Percentiles rank a stretch among this genome's conserved stretches.
Conservation (phyloP, 2,329 filamentous ascomycete genomes). For the Lasiodiplodia theobromae region DNA sequence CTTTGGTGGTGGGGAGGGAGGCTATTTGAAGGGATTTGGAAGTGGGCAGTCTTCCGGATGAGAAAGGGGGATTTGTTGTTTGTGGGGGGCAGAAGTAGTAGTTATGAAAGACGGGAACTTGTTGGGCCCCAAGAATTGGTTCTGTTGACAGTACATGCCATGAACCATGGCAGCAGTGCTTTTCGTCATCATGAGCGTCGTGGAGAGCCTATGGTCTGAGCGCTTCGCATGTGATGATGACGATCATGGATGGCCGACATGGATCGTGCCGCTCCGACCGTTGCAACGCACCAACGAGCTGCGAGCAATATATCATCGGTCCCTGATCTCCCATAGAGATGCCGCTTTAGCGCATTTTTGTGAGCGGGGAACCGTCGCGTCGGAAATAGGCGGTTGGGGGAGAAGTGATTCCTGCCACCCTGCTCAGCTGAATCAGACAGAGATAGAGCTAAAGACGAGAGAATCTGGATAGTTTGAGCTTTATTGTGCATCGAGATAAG, state of each 20-base stretch:
- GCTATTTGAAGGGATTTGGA: not conserved
- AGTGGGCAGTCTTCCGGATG: not conserved
- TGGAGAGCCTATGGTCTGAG: slow-evolving; percentile 4
- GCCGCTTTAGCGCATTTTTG: not conserved
- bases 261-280: slow-evolving; percentile 20
- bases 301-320: slow-evolving; percentile 18
- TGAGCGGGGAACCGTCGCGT: not conserved
- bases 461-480: too few species aligned
- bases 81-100: not conserved
- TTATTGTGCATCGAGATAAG: not conserved
- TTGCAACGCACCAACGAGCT: slow-evolving; percentile 11
- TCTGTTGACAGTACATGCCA: slow-evolving; percentile 1
- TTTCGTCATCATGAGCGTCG: slow-evolving; percentile 16
- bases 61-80: too few species aligned
- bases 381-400: not conserved
- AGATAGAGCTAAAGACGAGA: too few species aligned
- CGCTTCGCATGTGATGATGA: slow-evolving; percentile 7
- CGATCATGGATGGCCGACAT: slow-evolving; percentile 19
- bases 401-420: too few species aligned
- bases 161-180: not conserved
- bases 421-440: too few species aligned
- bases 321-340: slow-evolving; percentile 2
- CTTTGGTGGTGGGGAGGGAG: not conserved
- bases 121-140: not conserved
- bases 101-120: not conserved